These are phyloP conservation scores for Violaceomyces palustris DNA, from an alignment of 1,284 basidiomycete species.

Conservation along the genomic window DNA sequence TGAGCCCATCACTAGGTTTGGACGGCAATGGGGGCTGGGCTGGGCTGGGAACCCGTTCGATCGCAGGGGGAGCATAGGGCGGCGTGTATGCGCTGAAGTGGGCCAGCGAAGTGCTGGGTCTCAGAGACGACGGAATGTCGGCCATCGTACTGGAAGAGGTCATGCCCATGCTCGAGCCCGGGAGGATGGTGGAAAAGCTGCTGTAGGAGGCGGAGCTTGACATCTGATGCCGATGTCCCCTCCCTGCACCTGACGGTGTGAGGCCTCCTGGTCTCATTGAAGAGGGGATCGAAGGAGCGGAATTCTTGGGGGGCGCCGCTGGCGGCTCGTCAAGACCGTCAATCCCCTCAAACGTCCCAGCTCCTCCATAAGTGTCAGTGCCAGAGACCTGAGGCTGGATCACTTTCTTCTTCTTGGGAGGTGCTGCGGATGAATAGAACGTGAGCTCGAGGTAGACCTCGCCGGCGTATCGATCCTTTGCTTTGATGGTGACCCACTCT, in stretches of 20 bases:
- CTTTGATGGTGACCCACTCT: conserved; percentile 75
- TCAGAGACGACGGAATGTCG: conserved; percentile 31
- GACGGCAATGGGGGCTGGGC: conserved; percentile 18
- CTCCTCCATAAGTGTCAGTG: conserved; percentile 40
- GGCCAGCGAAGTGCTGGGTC: conserved; percentile 43
- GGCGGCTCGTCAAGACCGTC: conserved; percentile 21
- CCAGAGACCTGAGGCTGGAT: conserved; percentile 19
- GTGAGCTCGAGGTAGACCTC: conserved; percentile 52
- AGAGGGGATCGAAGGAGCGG: conserved; percentile 29
- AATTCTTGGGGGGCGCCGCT: conserved; percentile 1
- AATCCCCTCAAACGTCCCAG: conserved; percentile 35
- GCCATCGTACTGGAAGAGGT: conserved; percentile 21
- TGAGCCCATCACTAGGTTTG: background rate
- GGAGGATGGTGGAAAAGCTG: conserved; percentile 9
- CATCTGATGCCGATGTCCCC: conserved; percentile 10
- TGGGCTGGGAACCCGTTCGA: conserved; percentile 32
- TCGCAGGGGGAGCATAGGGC: conserved; percentile 38
- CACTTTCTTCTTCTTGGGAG: conserved; percentile 33
- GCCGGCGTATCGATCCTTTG: conserved; percentile 47
- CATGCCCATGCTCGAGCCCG: conserved; percentile 10
- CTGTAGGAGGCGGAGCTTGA: conserved; percentile 25
- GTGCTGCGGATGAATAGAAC: conserved; percentile 46
- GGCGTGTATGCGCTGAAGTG: conserved; percentile 43
- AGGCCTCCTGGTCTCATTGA: conserved; percentile 34
- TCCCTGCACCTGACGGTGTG: conserved; percentile 1